These are phyloP conservation scores for Symbiodinium natans DNA, from an alignment of 73 alveolate species.

Conservation along the genomic window DNA sequence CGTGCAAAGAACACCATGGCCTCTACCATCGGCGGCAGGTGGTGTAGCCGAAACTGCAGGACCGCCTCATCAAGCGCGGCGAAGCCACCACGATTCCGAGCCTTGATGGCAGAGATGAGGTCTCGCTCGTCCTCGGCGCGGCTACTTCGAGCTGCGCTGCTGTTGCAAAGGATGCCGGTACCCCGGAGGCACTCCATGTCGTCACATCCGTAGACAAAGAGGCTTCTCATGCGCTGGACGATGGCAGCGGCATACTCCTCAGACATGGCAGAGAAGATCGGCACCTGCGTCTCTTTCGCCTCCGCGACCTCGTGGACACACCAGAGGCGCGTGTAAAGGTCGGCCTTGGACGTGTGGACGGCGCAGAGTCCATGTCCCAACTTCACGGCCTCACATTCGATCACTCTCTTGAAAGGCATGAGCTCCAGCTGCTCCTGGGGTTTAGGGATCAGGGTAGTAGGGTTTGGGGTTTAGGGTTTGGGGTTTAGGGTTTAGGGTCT, in stretches of 20 bases:
- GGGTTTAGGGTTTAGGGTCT: too few species aligned
- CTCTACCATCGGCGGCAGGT: neutral
- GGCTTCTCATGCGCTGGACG: neutral
- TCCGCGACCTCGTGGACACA: neutral
- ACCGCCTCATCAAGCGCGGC: neutral
- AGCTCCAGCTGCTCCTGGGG: neutral
- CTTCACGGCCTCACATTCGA: neutral
- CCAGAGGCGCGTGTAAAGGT: neutral
- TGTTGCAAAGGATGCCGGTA: neutral
- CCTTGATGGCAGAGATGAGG: neutral
- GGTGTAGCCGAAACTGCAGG: neutral
- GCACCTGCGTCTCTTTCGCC: neutral
- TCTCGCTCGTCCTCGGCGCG: neutral
- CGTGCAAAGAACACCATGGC: neutral
- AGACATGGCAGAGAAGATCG: neutral
- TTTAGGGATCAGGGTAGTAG: too few species aligned
- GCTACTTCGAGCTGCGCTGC: neutral
- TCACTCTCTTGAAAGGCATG: neutral
- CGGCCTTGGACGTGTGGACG: neutral
- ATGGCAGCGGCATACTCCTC: neutral
- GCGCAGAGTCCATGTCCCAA: neutral
- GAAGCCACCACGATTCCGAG: neutral
- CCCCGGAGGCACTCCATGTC: neutral
- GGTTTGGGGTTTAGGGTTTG: too few species aligned
- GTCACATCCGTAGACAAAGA: neutral